These are phyloP conservation scores for Teratosphaeria gauchensis DNA, from an alignment of 2,329 filamentous ascomycete species.

Conservation along the genomic window DNA sequence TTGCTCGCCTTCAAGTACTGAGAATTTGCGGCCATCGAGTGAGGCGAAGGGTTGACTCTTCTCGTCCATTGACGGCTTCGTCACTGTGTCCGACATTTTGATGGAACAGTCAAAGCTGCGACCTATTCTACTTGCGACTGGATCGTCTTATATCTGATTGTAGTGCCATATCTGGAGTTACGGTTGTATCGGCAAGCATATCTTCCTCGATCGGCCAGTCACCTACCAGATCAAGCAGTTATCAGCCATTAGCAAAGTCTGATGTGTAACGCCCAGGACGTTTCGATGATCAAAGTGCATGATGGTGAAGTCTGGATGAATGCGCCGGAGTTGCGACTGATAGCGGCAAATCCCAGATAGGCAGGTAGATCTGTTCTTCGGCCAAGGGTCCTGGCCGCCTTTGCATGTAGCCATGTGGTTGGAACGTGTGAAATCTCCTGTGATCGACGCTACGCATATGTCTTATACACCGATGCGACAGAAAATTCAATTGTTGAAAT, in stretches of 20 bases:
- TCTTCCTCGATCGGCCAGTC: background rate
- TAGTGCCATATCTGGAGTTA: background rate
- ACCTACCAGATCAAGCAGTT: background rate
- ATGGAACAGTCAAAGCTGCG: background rate
- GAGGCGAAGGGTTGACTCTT: conserved; percentile 1
- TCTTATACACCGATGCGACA: background rate
- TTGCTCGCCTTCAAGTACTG: background rate
- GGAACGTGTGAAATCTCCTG: background rate
- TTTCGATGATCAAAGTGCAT: background rate
- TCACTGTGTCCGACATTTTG: background rate
- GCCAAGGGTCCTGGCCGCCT: background rate
- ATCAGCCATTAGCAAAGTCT: background rate
- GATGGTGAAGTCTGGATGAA: background rate
- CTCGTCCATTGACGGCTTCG: background rate
- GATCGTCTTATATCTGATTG: background rate
- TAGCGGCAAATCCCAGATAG: background rate
- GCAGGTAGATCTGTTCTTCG: background rate
- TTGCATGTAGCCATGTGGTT: background rate
- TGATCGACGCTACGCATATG: background rate
- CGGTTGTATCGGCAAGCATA: background rate
- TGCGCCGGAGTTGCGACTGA: background rate
- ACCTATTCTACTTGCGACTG: background rate
- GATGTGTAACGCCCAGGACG: background rate
- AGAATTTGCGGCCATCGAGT: conserved; percentile 1
- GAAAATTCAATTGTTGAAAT: too few relatives aligned